Evolutionary conservation across 768 basidiomycete species (phyloP).

Genomic region (Paxillus involutus): DNA sequence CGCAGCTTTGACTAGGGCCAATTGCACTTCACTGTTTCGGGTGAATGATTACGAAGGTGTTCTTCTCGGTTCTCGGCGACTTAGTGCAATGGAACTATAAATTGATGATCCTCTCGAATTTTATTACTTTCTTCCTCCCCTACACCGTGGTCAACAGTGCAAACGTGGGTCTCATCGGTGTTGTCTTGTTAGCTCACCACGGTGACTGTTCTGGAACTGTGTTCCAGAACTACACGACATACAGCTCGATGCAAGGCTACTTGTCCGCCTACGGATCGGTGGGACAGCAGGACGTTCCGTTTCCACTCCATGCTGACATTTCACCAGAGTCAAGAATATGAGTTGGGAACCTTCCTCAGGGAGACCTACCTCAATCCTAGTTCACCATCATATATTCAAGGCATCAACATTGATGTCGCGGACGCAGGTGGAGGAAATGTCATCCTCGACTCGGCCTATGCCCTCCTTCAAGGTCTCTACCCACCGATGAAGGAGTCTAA

Average conservation of each 20-base stretch:
- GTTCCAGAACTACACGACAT: constrained; percentile 73
- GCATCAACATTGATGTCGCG: constrained; percentile 66
- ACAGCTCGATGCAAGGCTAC: constrained; percentile 60
- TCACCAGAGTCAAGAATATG: constrained; percentile 49
- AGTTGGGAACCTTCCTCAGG: constrained; percentile 60
- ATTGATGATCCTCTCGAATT: neutral
- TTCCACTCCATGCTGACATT: neutral
- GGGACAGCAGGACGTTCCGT: constrained; percentile 14
- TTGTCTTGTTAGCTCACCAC: constrained; percentile 72
- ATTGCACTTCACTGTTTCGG: no score
- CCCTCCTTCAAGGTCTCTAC: constrained; percentile 81
- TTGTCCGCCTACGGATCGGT: constrained; percentile 77
- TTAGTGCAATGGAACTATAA: neutral
- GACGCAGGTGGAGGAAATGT: constrained; percentile 80
- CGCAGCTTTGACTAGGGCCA: no score
- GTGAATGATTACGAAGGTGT: no score
- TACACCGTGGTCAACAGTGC: constrained; percentile 25
- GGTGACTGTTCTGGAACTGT: constrained; percentile 63
- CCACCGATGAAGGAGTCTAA: constrained; percentile 68
- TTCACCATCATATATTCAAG: constrained; percentile 67
- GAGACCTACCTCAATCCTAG: constrained; percentile 59
- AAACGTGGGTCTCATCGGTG: constrained; percentile 53
- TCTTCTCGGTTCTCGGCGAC: no score
- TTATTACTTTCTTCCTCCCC: neutral
- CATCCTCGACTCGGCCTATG: constrained; percentile 81